Percentiles rank a stretch among this genome's conserved stretches.
phyloP scores from a whole-genome alignment of 2,329 filamentous ascomycete species.

The Verticillium zaregamsianum region DNA sequence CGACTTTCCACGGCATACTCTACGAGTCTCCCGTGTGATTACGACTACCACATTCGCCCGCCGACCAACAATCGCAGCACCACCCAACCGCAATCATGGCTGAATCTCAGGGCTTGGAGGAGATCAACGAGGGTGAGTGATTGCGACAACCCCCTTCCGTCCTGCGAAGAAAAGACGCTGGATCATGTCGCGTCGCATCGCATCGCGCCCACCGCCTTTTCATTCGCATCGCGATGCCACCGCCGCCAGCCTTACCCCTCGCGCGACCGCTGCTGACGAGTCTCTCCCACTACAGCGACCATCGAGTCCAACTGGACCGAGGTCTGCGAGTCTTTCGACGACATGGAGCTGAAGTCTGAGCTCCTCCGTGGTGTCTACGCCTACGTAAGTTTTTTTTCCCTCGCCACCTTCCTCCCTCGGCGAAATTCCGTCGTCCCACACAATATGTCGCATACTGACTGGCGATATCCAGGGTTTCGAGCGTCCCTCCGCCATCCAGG shows the following conservation, averaged over 20 bases:
- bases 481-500: slow-evolving; percentile 98
- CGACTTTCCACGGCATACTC: background rate
- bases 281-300: slow-evolving; percentile 27
- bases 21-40: slow-evolving; percentile 1
- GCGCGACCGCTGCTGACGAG: background rate
- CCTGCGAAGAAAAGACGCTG: background rate
- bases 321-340: slow-evolving; percentile 97
- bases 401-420: background rate
- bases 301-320: slow-evolving; percentile 97
- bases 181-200: slow-evolving; percentile 2
- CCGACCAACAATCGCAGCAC: slow-evolving; percentile 24
- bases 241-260: background rate
- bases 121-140: slow-evolving; percentile 6
- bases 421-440: background rate
- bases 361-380: slow-evolving; percentile 72
- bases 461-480: slow-evolving; percentile 39
- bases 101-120: background rate
- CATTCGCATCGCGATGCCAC: background rate
- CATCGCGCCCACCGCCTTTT: background rate
- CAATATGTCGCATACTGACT: background rate
- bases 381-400: background rate
- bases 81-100: slow-evolving; percentile 84
- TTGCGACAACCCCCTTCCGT: background rate
- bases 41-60: slow-evolving; percentile 1
- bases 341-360: slow-evolving; percentile 96